These are phyloP conservation scores for Taphrina confusa DNA, from an alignment of 1,139 yeast genomes.

Conservation along the genomic window DNA sequence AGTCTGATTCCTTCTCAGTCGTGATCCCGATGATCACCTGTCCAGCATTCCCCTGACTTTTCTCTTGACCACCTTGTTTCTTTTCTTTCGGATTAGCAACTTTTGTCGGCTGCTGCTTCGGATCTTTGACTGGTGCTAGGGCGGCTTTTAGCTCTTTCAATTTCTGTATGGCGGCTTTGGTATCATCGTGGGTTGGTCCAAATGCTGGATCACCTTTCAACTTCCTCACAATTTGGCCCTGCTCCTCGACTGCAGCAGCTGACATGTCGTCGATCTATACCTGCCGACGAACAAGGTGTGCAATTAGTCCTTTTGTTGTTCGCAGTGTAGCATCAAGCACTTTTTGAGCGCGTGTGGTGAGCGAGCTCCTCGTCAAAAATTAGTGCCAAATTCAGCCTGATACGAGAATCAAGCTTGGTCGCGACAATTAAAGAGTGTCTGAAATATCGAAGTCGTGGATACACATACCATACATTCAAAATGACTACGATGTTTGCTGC, in stretches of 20 bases:
- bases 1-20: constrained; percentile 85
- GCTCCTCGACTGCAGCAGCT: constrained; percentile 19
- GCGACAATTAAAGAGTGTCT: no score
- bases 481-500: constrained; percentile 35
- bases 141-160: constrained; percentile 29
- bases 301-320: no score
- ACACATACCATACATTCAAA: no score
- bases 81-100: constrained; percentile 63
- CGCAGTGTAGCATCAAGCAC: no score
- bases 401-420: no score
- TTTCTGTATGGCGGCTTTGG: constrained; percentile 24
- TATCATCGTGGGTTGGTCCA: constrained; percentile 28
- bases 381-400: constrained; percentile 10
- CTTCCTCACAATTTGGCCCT: constrained; percentile 22
- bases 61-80: constrained; percentile 24
- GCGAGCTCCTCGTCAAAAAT: constrained; percentile 11
- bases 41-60: constrained; percentile 43
- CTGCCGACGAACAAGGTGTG: no score
- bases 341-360: constrained; percentile 3
- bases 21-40: constrained; percentile 96
- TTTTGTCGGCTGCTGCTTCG: constrained; percentile 42
- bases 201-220: constrained; percentile 20
- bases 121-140: constrained; percentile 29
- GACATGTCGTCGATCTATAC: constrained; percentile 12
- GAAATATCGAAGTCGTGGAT: no score